phyloP scores from a whole-genome alignment of 208 protist species.

The Angomonas ambiguus region DNA sequence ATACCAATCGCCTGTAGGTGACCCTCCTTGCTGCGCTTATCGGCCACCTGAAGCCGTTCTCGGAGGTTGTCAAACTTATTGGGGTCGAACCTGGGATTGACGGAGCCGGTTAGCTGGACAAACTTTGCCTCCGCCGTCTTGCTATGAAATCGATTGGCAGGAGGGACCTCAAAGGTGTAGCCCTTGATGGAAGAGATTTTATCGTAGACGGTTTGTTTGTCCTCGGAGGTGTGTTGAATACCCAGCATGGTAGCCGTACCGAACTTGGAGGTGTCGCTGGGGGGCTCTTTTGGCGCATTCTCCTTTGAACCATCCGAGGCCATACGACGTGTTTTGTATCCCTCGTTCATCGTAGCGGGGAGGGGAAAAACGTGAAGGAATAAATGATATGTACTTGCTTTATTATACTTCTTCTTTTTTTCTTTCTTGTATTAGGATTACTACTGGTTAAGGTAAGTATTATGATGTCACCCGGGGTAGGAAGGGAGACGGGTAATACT shows the following conservation, averaged over 20 bases:
- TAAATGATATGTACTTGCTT: neutral
- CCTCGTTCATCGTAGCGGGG: neutral
- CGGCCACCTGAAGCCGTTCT: constrained; percentile 58
- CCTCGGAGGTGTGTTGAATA: constrained; percentile 68
- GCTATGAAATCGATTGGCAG: constrained; percentile 79
- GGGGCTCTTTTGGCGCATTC: constrained; percentile 2
- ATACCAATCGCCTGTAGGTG: constrained; percentile 79
- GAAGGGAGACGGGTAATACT: neutral
- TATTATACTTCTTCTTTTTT: too few relatives aligned
- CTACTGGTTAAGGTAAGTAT: too few relatives aligned
- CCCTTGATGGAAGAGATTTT: constrained; percentile 62
- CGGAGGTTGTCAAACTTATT: constrained; percentile 76
- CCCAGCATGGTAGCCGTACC: constrained; percentile 63
- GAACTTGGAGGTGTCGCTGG: constrained; percentile 14
- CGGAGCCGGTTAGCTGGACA: constrained; percentile 50
- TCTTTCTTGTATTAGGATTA: too few relatives aligned
- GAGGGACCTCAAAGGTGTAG: constrained; percentile 78
- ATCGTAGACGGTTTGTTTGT: constrained; percentile 66
- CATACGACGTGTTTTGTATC: neutral
- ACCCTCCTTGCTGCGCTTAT: constrained; percentile 67
- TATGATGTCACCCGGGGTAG: too few relatives aligned
- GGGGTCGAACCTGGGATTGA: constrained; percentile 75
- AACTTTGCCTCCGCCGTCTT: constrained; percentile 72
- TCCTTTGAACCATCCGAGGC: constrained; percentile 11
- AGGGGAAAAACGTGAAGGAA: neutral